Conservation (phyloP, 2,329 filamentous ascomycete genomes). For the Claviceps sp. region DNA sequence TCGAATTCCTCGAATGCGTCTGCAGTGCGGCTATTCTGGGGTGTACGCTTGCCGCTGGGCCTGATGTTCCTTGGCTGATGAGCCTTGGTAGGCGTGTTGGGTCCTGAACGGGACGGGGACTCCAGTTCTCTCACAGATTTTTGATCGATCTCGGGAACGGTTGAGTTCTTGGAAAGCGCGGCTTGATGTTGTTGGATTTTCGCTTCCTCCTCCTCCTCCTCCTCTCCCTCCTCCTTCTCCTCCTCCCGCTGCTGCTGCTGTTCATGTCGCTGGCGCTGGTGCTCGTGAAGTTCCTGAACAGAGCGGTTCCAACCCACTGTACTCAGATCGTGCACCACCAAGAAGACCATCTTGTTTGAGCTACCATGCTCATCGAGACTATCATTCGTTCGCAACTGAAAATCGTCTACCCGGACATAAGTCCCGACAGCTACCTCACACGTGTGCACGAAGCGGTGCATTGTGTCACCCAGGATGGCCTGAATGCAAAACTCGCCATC, state of each 20-base stretch:
- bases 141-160: background rate
- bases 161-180: background rate
- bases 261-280: background rate
- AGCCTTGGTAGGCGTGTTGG: background rate
- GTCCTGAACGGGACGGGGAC: background rate
- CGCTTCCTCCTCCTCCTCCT: no score
- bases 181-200: background rate
- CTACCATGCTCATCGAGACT: background rate
- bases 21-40: conserved; percentile 14
- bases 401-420: conserved; percentile 33
- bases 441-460: conserved; percentile 34
- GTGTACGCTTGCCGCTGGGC: background rate
- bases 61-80: background rate
- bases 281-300: conserved; percentile 15
- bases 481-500: conserved; percentile 43
- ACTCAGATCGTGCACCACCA: conserved; percentile 31
- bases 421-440: conserved; percentile 32
- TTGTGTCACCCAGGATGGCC: conserved; percentile 30
- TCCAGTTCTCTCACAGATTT: background rate
- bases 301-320: conserved; percentile 35
- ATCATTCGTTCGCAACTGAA: conserved; percentile 20
- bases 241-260: background rate
- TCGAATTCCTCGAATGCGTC: conserved; percentile 27
- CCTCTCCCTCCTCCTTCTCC: background rate
- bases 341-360: conserved; percentile 24